These are phyloP conservation scores for Ascobolus immersus DNA, from an alignment of 495 filamentous ascomycete genomes.

Conservation along the genomic window DNA sequence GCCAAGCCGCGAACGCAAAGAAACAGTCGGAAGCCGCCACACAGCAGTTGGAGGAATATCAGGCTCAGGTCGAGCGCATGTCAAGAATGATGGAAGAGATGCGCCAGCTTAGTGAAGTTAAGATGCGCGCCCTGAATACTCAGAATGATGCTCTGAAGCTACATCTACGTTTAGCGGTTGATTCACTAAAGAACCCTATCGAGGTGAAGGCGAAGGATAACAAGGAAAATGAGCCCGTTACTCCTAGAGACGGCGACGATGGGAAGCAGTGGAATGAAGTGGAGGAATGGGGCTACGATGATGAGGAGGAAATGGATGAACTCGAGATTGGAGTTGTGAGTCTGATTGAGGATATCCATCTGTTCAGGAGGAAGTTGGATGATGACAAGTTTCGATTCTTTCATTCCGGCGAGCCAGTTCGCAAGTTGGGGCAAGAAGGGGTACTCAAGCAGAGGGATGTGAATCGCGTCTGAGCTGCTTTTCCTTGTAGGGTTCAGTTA, in stretches of 20 bases:
- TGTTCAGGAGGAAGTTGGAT: slow-evolving; percentile 61
- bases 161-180: slow-evolving; percentile 65
- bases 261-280: neutral
- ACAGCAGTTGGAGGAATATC: slow-evolving; percentile 74
- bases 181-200: slow-evolving; percentile 66
- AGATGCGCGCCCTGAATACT: slow-evolving; percentile 59
- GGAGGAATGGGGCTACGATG: slow-evolving; percentile 19
- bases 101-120: slow-evolving; percentile 62
- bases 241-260: slow-evolving; percentile 6
- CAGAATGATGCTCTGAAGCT: slow-evolving; percentile 73
- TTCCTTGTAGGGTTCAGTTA: no score
- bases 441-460: no score
- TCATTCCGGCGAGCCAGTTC: no score
- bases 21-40: slow-evolving; percentile 22
- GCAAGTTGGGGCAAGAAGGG: no score
- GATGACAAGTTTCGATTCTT: slow-evolving; percentile 41
- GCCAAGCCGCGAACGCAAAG: slow-evolving; percentile 27
- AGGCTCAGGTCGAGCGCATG: slow-evolving; percentile 58
- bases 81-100: slow-evolving; percentile 87
- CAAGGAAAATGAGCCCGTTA: slow-evolving; percentile 14
- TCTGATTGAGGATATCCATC: slow-evolving; percentile 45
- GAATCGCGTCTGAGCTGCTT: no score
- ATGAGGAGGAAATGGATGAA: slow-evolving; percentile 26
- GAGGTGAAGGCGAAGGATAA: slow-evolving; percentile 21
- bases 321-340: slow-evolving; percentile 36